A percentile compares a stretch with the other conserved stretches of the same genome.
phyloP scores from a whole-genome alignment of 192 early-diverging fungal species.

The Linnemannia zychae region DNA sequence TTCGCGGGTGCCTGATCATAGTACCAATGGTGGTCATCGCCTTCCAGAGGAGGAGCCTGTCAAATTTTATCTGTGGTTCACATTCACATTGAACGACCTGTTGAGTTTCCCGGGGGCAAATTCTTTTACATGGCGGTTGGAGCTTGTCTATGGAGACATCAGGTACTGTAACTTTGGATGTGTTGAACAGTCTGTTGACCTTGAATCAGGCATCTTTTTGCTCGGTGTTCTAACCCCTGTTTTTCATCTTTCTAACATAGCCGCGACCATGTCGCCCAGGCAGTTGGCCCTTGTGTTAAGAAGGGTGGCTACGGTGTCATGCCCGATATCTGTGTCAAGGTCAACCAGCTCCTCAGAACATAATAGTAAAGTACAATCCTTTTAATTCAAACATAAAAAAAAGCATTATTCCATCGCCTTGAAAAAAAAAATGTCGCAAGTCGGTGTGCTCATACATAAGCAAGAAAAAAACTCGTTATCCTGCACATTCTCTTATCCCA shows the following conservation, averaged over 20 bases:
- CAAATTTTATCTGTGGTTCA: slow-evolving; percentile 57
- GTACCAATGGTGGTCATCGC: neutral
- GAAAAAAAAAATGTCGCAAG: too few relatives aligned
- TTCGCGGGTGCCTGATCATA: neutral
- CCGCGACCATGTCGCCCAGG: slow-evolving; percentile 28
- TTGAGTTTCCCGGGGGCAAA: slow-evolving; percentile 37
- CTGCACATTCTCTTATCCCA: slow-evolving; percentile 16
- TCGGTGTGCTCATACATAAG: neutral
- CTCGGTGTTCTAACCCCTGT: neutral
- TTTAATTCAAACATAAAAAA: neutral
- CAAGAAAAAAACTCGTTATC: neutral
- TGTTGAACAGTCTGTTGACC: neutral
- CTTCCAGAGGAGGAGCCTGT: slow-evolving; percentile 29
- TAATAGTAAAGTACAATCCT: neutral
- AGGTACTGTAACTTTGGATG: slow-evolving; percentile 11
- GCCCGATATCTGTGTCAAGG: slow-evolving; percentile 34
- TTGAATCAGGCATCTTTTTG: neutral
- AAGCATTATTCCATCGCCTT: neutral
- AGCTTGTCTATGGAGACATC: slow-evolving; percentile 45
- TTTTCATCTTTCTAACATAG: slow-evolving; percentile 4
- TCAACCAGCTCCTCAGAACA: slow-evolving; percentile 37
- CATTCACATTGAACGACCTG: slow-evolving; percentile 45
- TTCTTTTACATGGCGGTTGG: slow-evolving; percentile 51
- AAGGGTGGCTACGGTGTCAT: slow-evolving; percentile 43
- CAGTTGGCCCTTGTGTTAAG: slow-evolving; percentile 28